Conservation (phyloP, 2,329 filamentous ascomycete genomes). For the Hortaea werneckii region DNA sequence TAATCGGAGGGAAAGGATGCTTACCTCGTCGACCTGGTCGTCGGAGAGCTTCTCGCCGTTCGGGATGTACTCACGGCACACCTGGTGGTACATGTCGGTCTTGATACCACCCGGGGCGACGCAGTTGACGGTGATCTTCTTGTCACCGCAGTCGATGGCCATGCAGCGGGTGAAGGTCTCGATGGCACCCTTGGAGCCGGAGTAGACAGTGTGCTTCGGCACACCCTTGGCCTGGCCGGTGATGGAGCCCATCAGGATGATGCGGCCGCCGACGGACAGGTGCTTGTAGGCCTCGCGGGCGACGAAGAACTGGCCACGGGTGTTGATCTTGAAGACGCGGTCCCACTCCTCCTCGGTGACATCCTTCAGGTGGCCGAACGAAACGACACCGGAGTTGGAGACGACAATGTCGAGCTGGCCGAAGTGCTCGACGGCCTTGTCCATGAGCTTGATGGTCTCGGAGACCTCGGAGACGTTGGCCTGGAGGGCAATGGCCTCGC, state of each 20-base stretch:
- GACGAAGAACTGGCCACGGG: constrained; percentile 54
- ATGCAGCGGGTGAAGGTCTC: constrained; percentile 46
- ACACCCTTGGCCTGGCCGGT: constrained; percentile 48
- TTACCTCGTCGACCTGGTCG: constrained; percentile 47
- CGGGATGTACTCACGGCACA: constrained; percentile 55
- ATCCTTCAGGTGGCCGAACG: constrained; percentile 44
- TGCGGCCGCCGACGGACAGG: constrained; percentile 41
- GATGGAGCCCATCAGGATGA: constrained; percentile 47
- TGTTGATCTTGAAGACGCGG: constrained; percentile 52
- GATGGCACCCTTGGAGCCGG: constrained; percentile 44
- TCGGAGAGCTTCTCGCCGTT: constrained; percentile 45
- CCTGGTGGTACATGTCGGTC: constrained; percentile 51
- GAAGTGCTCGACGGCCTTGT: constrained; percentile 51
- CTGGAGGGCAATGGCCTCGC: constrained; percentile 54
- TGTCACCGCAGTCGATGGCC: constrained; percentile 45
- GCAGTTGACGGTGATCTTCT: constrained; percentile 50
- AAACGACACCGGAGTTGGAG: constrained; percentile 55
- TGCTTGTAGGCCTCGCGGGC: constrained; percentile 47
- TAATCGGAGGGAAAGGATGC: background rate
- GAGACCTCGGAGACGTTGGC: constrained; percentile 57
- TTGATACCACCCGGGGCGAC: constrained; percentile 48
- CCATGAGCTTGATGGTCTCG: constrained; percentile 54
- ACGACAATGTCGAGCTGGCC: constrained; percentile 60
- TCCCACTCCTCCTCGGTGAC: constrained; percentile 47
- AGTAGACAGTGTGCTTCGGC: constrained; percentile 45